Percentiles rank a stretch among this genome's conserved stretches.
Conservation (phyloP, 441 rosid genomes). For the Aquilaria agallochum region DNA sequence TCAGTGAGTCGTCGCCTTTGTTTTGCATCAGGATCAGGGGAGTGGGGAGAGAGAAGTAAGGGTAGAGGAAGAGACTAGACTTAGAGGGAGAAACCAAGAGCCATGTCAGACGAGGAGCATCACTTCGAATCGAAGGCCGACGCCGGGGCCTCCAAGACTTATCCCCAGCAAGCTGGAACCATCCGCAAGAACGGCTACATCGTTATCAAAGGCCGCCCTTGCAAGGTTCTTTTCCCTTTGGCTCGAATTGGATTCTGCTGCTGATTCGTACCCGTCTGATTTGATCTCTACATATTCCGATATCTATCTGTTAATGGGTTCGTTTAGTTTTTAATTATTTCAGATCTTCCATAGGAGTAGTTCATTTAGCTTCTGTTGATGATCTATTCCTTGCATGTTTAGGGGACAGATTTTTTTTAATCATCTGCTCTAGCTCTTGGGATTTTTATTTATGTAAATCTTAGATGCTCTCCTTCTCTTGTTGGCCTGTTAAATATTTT, state of each 20-base stretch:
- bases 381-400: not conserved
- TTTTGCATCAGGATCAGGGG: not conserved
- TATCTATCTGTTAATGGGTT: conserved; percentile 17
- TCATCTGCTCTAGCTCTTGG: not conserved
- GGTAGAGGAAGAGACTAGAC: not conserved
- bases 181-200: conserved; percentile 62
- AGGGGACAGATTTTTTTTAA: not conserved
- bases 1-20: too few relatives aligned
- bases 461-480: too few relatives aligned
- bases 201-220: conserved; percentile 61
- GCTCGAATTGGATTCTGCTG: not conserved
- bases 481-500: not conserved
- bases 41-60: not conserved
- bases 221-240: conserved; percentile 38
- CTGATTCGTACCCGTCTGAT: too few relatives aligned
- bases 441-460: not conserved
- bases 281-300: not conserved
- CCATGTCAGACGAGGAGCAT: conserved; percentile 77
- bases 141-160: conserved; percentile 73
- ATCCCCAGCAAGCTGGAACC: conserved; percentile 66
- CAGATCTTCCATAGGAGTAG: conserved; percentile 12
- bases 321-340: conserved; percentile 10
- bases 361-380: conserved; percentile 1
- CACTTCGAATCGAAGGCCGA: conserved; percentile 72
- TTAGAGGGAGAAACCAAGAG: not conserved